Base-by-base conservation (phyloP, 345 rosid genomes). In the Populus simonii region DNA sequence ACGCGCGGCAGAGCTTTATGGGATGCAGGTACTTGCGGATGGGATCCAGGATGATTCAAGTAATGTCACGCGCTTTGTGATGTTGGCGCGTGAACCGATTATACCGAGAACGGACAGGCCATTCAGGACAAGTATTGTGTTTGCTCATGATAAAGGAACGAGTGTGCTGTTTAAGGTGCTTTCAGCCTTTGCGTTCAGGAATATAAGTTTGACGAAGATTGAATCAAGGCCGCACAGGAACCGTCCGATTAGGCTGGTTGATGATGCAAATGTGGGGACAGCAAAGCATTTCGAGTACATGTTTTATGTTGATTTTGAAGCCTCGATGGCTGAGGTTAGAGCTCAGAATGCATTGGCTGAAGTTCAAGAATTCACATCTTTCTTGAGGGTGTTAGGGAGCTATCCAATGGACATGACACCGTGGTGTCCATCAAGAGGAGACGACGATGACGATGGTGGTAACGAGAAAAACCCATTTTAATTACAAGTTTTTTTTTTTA, bases 341-440 rank as follows among this genome's bases (percentile, higher is more conserved):
- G 98, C 98, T 16, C 98, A 96, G 76, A 93, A 96, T 81, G 99
- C 99, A n/a, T 82, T 96, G 47, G 87, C 96, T 25, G 99, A 93
- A 86, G 98, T 96, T n/a, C 99, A 96, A 73, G 99, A 96, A 81
- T 93, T 91, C 90, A 93, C 99, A 31, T 96, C 99, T 9, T 96
- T 96, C 87, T 86, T 96, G 80, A 85, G 99, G 84, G 99, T 96
- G 36, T 78, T 96, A 78, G 99, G 99, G 16, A 96, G 99, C 71
- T 96, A 96, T 80, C 99, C 99, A 4, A 96, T 92, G 94, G 99
- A 96, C 83, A 96, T 96, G 99, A 90, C 98, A 9, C 98, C 99
- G 6, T 96, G 97, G 97, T 86, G 86, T 70, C 96, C 96, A 4
- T 85, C 93, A 22, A 15, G 85, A 57, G 90, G 74, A 38, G 88